Percentiles rank a stretch among this genome's conserved stretches.
Evolutionary conservation across 2,329 filamentous ascomycete genomes (phyloP).

Genomic region (Orbilia javanica): DNA sequence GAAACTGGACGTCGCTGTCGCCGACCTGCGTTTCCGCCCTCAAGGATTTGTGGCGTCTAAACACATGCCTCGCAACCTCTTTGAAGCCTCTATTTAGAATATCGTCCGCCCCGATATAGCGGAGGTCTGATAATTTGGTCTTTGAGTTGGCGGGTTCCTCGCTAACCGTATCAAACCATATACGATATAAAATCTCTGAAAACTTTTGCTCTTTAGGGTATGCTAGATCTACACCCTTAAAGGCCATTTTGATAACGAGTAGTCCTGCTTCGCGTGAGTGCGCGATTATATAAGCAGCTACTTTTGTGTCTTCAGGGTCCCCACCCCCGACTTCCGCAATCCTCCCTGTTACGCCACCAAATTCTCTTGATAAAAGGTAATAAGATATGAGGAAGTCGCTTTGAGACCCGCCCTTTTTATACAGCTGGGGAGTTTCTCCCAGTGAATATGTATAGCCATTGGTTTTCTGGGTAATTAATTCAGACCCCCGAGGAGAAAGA

Average conservation of each 20-base stretch:
- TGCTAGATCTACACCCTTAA: neutral
- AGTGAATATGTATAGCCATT: neutral
- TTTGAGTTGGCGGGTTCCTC: neutral
- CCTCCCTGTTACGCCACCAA: too few species aligned
- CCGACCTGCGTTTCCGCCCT: neutral
- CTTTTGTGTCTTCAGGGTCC: neutral
- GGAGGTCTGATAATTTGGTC: neutral
- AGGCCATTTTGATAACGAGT: neutral
- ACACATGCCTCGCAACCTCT: neutral
- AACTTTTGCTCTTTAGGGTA: slow-evolving; percentile 3
- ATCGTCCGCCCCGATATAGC: neutral
- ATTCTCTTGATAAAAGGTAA: neutral
- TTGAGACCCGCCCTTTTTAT: neutral
- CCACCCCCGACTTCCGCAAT: neutral
- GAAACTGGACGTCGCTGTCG: too few species aligned
- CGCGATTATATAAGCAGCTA: neutral
- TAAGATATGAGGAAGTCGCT: neutral
- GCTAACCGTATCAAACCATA: slow-evolving; percentile 21
- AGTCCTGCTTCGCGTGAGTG: neutral
- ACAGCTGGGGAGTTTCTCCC: too few species aligned
- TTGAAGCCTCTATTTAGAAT: neutral
- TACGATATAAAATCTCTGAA: slow-evolving; percentile 41
- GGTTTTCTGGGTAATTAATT: neutral
- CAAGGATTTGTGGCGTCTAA: neutral
- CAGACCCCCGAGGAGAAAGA: slow-evolving; percentile 4